Evolutionary conservation across 306 rosid genomes (phyloP), one percentile per base, ranked within the genome.

Genomic region (Vigna reflexopilosa): DNA sequence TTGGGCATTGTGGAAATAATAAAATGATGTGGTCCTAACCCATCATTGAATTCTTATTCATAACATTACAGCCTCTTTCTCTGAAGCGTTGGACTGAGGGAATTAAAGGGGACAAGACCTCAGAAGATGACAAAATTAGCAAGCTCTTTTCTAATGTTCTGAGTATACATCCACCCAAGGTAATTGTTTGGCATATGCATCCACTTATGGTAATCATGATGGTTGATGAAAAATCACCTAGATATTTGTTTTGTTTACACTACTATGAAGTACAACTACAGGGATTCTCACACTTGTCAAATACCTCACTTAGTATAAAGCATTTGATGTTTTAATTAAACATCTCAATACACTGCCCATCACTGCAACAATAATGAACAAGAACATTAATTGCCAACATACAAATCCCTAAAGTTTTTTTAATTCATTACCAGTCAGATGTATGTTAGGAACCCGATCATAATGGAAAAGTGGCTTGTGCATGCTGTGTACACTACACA

Each of bases 101-200:
- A 77, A 87, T 92, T 20, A 90, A 91, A 81, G 93, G 79, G 40
- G 84, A 87, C 17, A 93, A 89, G 87, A 88, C 89, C 81, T 81
- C 92, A 4, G 97, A 90, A 49, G 92, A 91, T 51, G 83, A 75
- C 44, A 91, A 91, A 81, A 88, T 95, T 78, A 85, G 72, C 76
- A 93, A 91, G 88, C 93, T 95, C 70, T 95, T 95, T 81, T 84
- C 91, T 19, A 95, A 95, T 87, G 90, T 88, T 72, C 71, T 95
- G 83, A 83, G 82, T 78, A 15, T 95, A 50, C 61, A 87, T 78
- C 98, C 91, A 61, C 99, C 99, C 0, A 92, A 95, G 97, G 98
- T 92, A 86, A 56, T 69, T 70, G 40, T 71, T 72, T 44, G 19
- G 84, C 83, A 75, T 77, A 17, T 92, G 55, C 64, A 85, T 83